phyloP scores from a whole-genome alignment of 2,329 filamentous ascomycete genomes.

The Whalleya microplaca region DNA sequence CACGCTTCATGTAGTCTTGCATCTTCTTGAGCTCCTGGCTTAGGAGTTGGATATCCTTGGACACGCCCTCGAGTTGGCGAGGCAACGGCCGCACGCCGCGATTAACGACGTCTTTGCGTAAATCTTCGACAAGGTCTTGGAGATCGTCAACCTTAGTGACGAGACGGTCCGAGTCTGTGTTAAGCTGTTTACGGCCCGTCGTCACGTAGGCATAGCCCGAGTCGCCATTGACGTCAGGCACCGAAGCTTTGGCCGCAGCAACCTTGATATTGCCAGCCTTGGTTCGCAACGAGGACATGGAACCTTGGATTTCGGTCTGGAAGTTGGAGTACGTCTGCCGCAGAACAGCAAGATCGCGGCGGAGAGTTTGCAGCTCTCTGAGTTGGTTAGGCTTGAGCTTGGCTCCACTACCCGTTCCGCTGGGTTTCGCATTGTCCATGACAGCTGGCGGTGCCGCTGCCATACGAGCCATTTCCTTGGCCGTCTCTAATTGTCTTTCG shows the following conservation, averaged over 20 bases:
- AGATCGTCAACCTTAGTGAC: conserved; percentile 93
- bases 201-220: conserved; percentile 86
- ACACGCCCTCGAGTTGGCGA: conserved; percentile 84
- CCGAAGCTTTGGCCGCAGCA: conserved; percentile 68
- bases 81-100: conserved; percentile 91
- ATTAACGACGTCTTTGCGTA: conserved; percentile 94
- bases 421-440: conserved; percentile 55
- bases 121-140: conserved; percentile 95
- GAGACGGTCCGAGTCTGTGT: conserved; percentile 84
- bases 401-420: conserved; percentile 34
- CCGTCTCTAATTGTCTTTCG: conserved; percentile 85
- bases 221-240: conserved; percentile 75
- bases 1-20: conserved; percentile 86
- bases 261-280: conserved; percentile 84
- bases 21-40: conserved; percentile 90
- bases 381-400: conserved; percentile 66
- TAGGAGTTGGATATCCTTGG: conserved; percentile 82
- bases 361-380: conserved; percentile 77
- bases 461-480: conserved; percentile 77
- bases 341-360: conserved; percentile 86
- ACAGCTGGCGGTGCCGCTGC: conserved; percentile 50
- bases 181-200: conserved; percentile 83
- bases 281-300: conserved; percentile 79
- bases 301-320: conserved; percentile 82
- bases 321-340: conserved; percentile 94